These are phyloP conservation scores for Petrea volubilis DNA, from an alignment of 257 asterid genomes.

Conservation along the genomic window DNA sequence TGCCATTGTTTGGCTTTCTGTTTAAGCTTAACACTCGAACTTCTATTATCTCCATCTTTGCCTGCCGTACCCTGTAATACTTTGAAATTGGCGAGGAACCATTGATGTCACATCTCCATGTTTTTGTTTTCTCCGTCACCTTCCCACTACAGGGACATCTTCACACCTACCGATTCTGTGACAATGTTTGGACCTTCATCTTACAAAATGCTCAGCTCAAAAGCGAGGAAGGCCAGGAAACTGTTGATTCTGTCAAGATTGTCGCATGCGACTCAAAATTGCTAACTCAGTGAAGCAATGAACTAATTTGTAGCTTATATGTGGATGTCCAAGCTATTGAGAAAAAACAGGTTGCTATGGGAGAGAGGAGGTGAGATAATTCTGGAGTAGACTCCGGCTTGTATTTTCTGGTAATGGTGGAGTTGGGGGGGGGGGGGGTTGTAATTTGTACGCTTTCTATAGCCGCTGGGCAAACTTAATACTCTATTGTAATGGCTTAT, in stretches of 20 bases:
- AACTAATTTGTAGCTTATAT: slow-evolving; percentile 10
- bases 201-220: slow-evolving; percentile 85
- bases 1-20: background rate
- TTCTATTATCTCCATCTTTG: background rate
- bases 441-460: slow-evolving; percentile 10
- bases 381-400: slow-evolving; percentile 17
- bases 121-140: slow-evolving; percentile 1
- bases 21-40: background rate
- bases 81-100: background rate
- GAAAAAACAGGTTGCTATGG: slow-evolving; percentile 1
- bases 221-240: slow-evolving; percentile 86
- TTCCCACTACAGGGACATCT: slow-evolving; percentile 85
- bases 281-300: slow-evolving; percentile 66
- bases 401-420: slow-evolving; percentile 22
- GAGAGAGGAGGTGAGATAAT: slow-evolving; percentile 8
- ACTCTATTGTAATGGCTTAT: slow-evolving; percentile 11
- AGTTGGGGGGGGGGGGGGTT: background rate
- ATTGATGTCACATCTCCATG: background rate
- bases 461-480: background rate
- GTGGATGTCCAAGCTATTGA: slow-evolving; percentile 25
- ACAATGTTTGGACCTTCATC: slow-evolving; percentile 99
- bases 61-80: background rate
- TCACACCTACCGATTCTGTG: slow-evolving; percentile 97
- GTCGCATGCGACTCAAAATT: slow-evolving; percentile 95
- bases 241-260: slow-evolving; percentile 76